These are phyloP conservation scores for Coemansia javaensis DNA, from an alignment of 192 early-diverging fungal species.

Conservation along the genomic window DNA sequence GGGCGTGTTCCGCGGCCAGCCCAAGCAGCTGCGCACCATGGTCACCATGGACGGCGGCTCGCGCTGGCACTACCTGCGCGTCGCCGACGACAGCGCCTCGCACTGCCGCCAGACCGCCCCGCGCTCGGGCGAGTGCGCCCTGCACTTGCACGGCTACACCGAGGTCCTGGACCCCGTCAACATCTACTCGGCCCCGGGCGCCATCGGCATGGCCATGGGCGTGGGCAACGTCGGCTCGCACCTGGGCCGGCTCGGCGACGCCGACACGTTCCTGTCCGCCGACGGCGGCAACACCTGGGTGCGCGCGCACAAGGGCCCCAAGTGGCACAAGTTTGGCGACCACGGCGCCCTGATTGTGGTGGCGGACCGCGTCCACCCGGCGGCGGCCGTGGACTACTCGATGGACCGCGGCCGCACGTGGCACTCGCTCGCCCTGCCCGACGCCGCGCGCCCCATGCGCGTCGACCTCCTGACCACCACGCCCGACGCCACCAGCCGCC, in stretches of 20 bases:
- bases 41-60: conserved; percentile 83
- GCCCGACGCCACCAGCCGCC: conserved; percentile 63
- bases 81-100: conserved; percentile 10
- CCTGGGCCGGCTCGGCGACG: conserved; percentile 61
- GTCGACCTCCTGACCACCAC: conserved; percentile 67
- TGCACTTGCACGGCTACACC: conserved; percentile 88
- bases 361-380: conserved; percentile 70
- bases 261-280: conserved; percentile 79
- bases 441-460: conserved; percentile 65
- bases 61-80: conserved; percentile 57
- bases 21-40: conserved; percentile 61
- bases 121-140: conserved; percentile 49
- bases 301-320: conserved; percentile 77
- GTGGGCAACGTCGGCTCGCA: conserved; percentile 84
- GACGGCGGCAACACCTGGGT: conserved; percentile 87
- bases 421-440: conserved; percentile 56
- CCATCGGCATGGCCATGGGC: conserved; percentile 85
- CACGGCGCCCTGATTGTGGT: conserved; percentile 84
- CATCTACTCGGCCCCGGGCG: conserved; percentile 73
- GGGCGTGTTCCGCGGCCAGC: conserved; percentile 46
- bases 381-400: conserved; percentile 62
- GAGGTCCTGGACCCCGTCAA: conserved; percentile 71
- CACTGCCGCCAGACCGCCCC: conserved; percentile 54
- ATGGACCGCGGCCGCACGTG: conserved; percentile 76
- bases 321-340: conserved; percentile 90